phyloP scores from a whole-genome alignment of 192 early-diverging fungal species.

The Backusella morwellensis region DNA sequence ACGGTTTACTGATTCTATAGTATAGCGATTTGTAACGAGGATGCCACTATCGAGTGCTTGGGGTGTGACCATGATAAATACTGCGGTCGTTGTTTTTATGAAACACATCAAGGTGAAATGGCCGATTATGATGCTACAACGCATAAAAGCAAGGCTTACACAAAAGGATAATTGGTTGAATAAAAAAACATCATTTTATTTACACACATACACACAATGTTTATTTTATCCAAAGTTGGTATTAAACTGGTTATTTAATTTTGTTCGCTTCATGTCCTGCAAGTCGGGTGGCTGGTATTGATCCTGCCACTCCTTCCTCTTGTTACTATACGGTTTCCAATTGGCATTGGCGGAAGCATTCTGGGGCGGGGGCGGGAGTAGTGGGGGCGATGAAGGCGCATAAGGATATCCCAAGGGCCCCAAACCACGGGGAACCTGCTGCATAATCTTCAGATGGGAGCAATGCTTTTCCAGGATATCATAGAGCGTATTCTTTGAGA shows the following conservation, averaged over 20 bases:
- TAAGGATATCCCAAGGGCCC: background rate
- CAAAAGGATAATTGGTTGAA: background rate
- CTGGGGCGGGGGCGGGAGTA: background rate
- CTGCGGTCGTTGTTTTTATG: slow-evolving; percentile 52
- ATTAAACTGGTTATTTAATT: background rate
- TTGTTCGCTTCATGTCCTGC: background rate
- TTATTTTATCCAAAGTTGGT: background rate
- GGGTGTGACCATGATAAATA: slow-evolving; percentile 64
- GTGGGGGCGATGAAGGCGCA: background rate
- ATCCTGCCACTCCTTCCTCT: background rate
- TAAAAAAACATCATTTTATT: too few species aligned
- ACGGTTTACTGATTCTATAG: background rate
- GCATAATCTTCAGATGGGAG: slow-evolving; percentile 46
- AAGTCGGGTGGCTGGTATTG: background rate
- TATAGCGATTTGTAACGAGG: slow-evolving; percentile 60
- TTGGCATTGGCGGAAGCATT: background rate
- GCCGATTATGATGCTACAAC: slow-evolving; percentile 41
- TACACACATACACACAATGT: too few species aligned
- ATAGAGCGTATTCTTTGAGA: slow-evolving; percentile 48
- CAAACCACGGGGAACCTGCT: slow-evolving; percentile 2
- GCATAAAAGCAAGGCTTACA: slow-evolving; percentile 12
- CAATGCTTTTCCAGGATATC: slow-evolving; percentile 61
- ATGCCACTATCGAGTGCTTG: slow-evolving; percentile 53
- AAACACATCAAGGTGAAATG: slow-evolving; percentile 46
- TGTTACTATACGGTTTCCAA: background rate